A percentile compares a stretch with the other conserved stretches of the same genome.
phyloP scores from a whole-genome alignment of 2,329 filamentous ascomycete species.

The Pezicula neosporulosa region DNA sequence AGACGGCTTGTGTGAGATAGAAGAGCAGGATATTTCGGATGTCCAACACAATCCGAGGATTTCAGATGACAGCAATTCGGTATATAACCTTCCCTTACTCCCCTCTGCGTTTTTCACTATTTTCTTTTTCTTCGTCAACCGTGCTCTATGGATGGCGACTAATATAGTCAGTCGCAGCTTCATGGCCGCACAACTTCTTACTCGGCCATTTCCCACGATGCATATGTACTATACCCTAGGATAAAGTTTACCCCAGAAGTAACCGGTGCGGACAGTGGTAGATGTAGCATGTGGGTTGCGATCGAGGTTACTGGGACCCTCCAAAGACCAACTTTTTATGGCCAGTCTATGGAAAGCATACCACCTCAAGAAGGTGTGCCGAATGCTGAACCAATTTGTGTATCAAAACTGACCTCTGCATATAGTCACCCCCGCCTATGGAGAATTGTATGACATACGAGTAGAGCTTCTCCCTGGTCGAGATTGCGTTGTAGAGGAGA shows the following conservation, averaged over 20 bases:
- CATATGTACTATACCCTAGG: slow-evolving; percentile 22
- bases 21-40: slow-evolving; percentile 18
- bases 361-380: background rate
- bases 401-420: background rate
- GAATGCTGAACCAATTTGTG: background rate
- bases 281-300: slow-evolving; percentile 30
- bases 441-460: slow-evolving; percentile 23
- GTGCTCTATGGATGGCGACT: too few relatives aligned
- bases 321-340: slow-evolving; percentile 13
- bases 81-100: background rate
- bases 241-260: slow-evolving; percentile 28
- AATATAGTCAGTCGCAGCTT: too few relatives aligned
- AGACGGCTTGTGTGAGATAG: slow-evolving; percentile 5
- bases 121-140: background rate
- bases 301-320: slow-evolving; percentile 30
- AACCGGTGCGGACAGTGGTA: slow-evolving; percentile 23
- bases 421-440: slow-evolving; percentile 16
- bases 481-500: slow-evolving; percentile 21
- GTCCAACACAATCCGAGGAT: slow-evolving; percentile 11
- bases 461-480: slow-evolving; percentile 21
- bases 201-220: background rate
- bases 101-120: slow-evolving; percentile 3
- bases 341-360: slow-evolving; percentile 2
- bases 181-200: background rate
- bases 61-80: slow-evolving; percentile 5